Evolutionary conservation across 257 asterid species (phyloP).

Genomic region (Leonotis leonurus): DNA sequence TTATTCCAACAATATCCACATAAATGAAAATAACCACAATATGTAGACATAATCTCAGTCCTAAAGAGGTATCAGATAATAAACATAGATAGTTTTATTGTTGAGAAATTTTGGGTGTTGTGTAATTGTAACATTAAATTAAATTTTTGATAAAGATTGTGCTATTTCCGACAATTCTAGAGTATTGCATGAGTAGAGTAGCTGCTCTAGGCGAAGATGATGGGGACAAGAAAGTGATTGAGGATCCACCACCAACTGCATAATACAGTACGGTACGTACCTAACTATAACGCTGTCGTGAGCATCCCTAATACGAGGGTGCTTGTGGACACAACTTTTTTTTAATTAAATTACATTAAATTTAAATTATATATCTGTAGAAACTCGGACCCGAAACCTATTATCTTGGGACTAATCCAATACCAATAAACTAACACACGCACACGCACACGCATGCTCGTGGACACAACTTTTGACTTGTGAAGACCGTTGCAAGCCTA

Average conservation of each 20-base stretch:
- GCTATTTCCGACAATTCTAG: not conserved
- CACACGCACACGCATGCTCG: no score
- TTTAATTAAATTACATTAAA: no score
- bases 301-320: constrained; percentile 91
- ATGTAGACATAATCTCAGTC: no score
- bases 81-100: not conserved
- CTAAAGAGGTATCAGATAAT: no score
- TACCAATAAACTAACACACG: no score
- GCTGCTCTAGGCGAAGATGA: constrained; percentile 93
- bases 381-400: no score
- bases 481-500: constrained; percentile 86
- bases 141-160: not conserved
- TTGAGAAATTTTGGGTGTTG: not conserved
- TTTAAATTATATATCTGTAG: no score
- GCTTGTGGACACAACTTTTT: no score
- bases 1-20: no score
- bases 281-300: constrained; percentile 75
- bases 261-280: constrained; percentile 84
- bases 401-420: no score
- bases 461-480: constrained; percentile 63
- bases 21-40: no score
- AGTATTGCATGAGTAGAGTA: constrained; percentile 12
- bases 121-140: no score
- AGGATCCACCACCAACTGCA: constrained; percentile 93
- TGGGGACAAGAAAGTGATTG: constrained; percentile 84